These are phyloP conservation scores for Metschnikowia aberdeeniae DNA, from an alignment of 805 yeast genomes.

Conservation along the genomic window DNA sequence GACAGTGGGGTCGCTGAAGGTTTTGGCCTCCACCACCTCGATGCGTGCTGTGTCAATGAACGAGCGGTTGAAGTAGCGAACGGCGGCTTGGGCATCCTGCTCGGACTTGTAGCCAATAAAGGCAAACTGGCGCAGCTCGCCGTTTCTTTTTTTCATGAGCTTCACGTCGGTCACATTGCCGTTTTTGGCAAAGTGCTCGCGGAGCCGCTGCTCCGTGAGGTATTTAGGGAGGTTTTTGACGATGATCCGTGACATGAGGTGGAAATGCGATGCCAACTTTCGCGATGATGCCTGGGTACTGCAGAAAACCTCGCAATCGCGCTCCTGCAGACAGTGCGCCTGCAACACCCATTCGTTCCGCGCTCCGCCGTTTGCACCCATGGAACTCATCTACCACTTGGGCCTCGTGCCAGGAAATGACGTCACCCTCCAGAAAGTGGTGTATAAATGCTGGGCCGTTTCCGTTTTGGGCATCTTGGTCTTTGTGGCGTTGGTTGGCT, in stretches of 20 bases:
- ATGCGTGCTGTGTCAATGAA: conserved; percentile 81
- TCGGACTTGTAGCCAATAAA: conserved; percentile 80
- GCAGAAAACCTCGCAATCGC: neutral
- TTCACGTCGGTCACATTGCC: conserved; percentile 86
- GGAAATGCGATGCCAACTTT: conserved; percentile 10
- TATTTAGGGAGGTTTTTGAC: conserved; percentile 86
- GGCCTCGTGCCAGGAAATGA: conserved; percentile 24
- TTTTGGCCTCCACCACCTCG: conserved; percentile 77
- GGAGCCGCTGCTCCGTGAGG: conserved; percentile 67
- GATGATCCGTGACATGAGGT: conserved; percentile 77
- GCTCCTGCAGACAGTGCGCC: neutral
- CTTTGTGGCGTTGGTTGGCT: conserved; percentile 17
- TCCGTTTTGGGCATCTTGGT: conserved; percentile 17
- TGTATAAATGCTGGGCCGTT: conserved; percentile 17
- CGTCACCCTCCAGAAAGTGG: conserved; percentile 7
- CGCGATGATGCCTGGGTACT: neutral
- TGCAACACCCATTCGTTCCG: too few species aligned
- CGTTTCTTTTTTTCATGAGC: conserved; percentile 72
- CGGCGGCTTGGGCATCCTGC: conserved; percentile 76
- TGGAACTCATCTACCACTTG: conserved; percentile 32
- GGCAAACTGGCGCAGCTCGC: conserved; percentile 89
- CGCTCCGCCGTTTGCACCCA: conserved; percentile 4
- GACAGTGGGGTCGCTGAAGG: conserved; percentile 78
- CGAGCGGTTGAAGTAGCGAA: conserved; percentile 66
- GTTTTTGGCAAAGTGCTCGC: conserved; percentile 55